phyloP scores from a whole-genome alignment of 305 asterid species.

The Nicotiana rustica region DNA sequence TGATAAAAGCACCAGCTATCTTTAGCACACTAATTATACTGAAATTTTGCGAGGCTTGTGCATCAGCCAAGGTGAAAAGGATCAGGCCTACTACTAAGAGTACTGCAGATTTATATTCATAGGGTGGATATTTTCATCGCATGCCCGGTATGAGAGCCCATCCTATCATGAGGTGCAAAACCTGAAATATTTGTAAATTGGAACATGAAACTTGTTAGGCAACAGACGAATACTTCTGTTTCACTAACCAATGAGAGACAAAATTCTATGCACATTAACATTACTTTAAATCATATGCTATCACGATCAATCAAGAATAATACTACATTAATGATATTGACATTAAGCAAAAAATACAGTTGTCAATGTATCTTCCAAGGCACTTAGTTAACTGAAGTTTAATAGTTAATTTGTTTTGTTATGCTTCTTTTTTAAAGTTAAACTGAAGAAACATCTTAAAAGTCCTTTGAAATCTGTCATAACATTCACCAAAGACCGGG shows the following conservation, averaged over 20 bases:
- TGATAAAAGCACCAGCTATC: slow-evolving; percentile 80
- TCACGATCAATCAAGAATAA: neutral
- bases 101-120: slow-evolving; percentile 79
- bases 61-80: slow-evolving; percentile 89
- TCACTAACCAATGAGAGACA: slow-evolving; percentile 5
- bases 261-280: neutral
- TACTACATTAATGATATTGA: no score
- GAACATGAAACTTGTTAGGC: slow-evolving; percentile 18
- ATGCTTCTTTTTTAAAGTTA: neutral
- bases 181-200: slow-evolving; percentile 51
- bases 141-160: slow-evolving; percentile 89
- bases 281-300: neutral
- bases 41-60: slow-evolving; percentile 85
- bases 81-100: slow-evolving; percentile 85
- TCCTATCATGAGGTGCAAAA: slow-evolving; percentile 91
- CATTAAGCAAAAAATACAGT: neutral
- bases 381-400: slow-evolving; percentile 14
- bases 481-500: neutral
- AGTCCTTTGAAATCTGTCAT: neutral
- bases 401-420: neutral
- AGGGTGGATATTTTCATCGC: slow-evolving; percentile 81
- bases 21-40: slow-evolving; percentile 76
- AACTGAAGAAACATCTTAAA: slow-evolving; percentile 7
- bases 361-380: slow-evolving; percentile 16
- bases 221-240: neutral